These are phyloP conservation scores for Sambucus nigra DNA, from an alignment of 129 eudicot genomes.

Conservation along the genomic window DNA sequence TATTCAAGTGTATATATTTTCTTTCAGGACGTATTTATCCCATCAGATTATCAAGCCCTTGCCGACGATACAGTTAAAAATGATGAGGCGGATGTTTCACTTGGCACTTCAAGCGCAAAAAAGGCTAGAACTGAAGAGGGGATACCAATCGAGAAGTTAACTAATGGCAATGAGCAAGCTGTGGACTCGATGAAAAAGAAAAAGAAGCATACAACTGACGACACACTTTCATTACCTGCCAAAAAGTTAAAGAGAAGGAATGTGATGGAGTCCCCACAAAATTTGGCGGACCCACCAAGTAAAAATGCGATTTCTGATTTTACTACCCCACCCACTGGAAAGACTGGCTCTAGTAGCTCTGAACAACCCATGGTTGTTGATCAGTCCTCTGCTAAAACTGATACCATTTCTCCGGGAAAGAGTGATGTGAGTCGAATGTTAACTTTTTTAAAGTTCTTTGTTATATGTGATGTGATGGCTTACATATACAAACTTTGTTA, in stretches of 20 bases:
- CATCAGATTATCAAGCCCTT: too few species aligned
- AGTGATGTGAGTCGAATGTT: constrained; percentile 37
- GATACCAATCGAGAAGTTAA: constrained; percentile 20
- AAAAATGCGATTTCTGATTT: constrained; percentile 8
- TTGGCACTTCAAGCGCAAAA: too few species aligned
- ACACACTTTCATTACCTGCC: constrained; percentile 16
- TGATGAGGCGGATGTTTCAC: too few species aligned
- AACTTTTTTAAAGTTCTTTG: not conserved
- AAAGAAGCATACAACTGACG: constrained; percentile 15
- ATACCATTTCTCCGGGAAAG: constrained; percentile 36
- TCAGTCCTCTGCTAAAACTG: constrained; percentile 27
- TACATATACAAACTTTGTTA: not conserved
- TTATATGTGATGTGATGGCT: not conserved
- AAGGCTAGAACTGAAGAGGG: too few species aligned
- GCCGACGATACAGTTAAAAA: too few species aligned
- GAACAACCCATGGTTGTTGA: constrained; percentile 24
- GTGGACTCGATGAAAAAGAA: constrained; percentile 20
- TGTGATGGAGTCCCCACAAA: constrained; percentile 9
- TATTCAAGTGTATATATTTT: too few species aligned
- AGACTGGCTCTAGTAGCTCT: constrained; percentile 8
- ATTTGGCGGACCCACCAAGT: constrained; percentile 3
- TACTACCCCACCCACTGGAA: constrained; percentile 16
- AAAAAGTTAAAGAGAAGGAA: constrained; percentile 24
- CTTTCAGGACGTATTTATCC: too few species aligned
- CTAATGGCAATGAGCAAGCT: constrained; percentile 19